A percentile compares a stretch with the other conserved stretches of the same genome.
Evolutionary conservation across 2,329 filamentous ascomycete species (phyloP).

Genomic region (Monascus ruber): DNA sequence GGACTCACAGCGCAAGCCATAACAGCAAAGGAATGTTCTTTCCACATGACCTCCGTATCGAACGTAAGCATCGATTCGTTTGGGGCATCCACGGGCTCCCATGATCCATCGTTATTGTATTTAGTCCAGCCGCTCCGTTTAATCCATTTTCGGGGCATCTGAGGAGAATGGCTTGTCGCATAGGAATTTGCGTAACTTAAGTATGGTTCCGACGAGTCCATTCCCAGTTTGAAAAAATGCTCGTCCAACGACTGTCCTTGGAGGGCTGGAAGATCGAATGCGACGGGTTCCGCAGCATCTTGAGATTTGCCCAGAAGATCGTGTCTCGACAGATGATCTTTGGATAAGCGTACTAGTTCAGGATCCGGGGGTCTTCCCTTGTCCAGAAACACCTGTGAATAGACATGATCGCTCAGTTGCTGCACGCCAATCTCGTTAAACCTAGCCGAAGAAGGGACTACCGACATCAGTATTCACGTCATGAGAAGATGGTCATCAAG

Average conservation of each 20-base stretch:
- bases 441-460: constrained; percentile 45
- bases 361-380: constrained; percentile 44
- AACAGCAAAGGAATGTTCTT: constrained; percentile 79
- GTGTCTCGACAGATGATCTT: constrained; percentile 72
- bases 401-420: constrained; percentile 75
- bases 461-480: constrained; percentile 6
- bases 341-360: constrained; percentile 67
- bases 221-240: constrained; percentile 81
- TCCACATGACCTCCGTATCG: constrained; percentile 95
- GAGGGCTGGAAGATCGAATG: constrained; percentile 71
- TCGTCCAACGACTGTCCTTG: constrained; percentile 78
- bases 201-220: constrained; percentile 79
- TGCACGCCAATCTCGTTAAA: constrained; percentile 93
- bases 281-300: constrained; percentile 62
- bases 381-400: constrained; percentile 67
- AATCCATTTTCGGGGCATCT: constrained; percentile 61
- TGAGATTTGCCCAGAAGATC: constrained; percentile 84
- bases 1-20: constrained; percentile 92
- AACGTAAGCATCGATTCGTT: constrained; percentile 77
- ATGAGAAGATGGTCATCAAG: background rate
- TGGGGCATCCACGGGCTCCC: constrained; percentile 64
- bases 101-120: constrained; percentile 63
- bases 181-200: constrained; percentile 65
- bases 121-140: constrained; percentile 84
- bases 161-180: constrained; percentile 47